A percentile compares a stretch with the other conserved stretches of the same genome.
Conservation (phyloP, 345 rosid genomes). For the Murraya paniculata region DNA sequence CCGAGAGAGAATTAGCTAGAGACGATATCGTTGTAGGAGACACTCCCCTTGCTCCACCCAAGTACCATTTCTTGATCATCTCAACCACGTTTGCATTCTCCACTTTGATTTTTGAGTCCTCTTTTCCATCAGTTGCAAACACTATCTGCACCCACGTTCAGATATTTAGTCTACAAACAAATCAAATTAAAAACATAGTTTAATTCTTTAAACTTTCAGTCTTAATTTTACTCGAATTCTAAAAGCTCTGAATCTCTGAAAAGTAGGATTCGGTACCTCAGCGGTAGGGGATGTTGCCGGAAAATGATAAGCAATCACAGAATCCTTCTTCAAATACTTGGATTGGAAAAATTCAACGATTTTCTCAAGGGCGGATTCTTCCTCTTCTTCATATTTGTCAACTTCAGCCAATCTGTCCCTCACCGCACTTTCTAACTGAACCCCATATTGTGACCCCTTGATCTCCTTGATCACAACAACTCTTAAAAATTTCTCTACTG, state of each 20-base stretch:
- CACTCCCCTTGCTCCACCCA: constrained; percentile 73
- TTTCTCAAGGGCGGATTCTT: constrained; percentile 78
- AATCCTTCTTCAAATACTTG: constrained; percentile 69
- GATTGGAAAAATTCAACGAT: constrained; percentile 81
- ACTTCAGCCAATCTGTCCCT: constrained; percentile 81
- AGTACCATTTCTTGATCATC: constrained; percentile 88
- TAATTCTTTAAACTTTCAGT: no score
- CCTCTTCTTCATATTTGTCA: constrained; percentile 92
- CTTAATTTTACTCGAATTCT: no score
- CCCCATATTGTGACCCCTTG: constrained; percentile 93
- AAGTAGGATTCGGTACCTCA: constrained; percentile 37
- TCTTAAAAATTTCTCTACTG: constrained; percentile 66
- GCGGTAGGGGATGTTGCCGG: constrained; percentile 45
- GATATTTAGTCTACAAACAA: neutral
- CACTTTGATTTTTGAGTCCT: constrained; percentile 52
- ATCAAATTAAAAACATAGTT: no score
- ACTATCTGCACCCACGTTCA: constrained; percentile 38
- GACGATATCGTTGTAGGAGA: constrained; percentile 68
- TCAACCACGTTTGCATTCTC: constrained; percentile 70
- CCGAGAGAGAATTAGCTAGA: constrained; percentile 51
- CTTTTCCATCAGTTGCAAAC: constrained; percentile 63
- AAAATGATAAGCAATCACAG: constrained; percentile 71
- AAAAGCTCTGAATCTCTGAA: no score
- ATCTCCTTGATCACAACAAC: constrained; percentile 91
- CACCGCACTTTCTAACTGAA: constrained; percentile 72